Percentiles rank a stretch among this genome's conserved stretches.
Conservation (phyloP, 257 asterid genomes). For the Echium plantagineum region DNA sequence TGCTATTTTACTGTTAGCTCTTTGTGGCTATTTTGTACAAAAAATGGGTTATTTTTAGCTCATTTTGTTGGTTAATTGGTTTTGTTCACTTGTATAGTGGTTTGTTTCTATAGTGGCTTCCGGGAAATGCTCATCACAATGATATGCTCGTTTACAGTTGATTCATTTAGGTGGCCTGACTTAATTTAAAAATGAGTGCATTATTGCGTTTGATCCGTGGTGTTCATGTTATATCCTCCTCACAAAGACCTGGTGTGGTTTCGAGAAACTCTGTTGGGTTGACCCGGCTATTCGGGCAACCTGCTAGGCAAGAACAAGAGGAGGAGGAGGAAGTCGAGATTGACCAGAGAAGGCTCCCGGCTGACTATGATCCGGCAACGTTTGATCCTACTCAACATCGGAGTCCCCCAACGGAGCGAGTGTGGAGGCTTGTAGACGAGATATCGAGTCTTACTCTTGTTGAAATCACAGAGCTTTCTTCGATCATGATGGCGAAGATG, state of each 20-base stretch:
- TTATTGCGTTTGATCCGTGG: constrained; percentile 37
- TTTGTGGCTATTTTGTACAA: too few species aligned
- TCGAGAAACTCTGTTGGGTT: constrained; percentile 22
- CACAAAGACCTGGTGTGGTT: constrained; percentile 16
- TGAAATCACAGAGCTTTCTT: constrained; percentile 47
- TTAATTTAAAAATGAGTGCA: constrained; percentile 37
- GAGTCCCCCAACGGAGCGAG: constrained; percentile 67
- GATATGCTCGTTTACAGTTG: too few species aligned
- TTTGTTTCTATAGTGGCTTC: too few species aligned
- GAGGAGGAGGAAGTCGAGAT: constrained; percentile 60
- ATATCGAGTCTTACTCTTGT: constrained; percentile 55
- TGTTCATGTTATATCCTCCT: constrained; percentile 27
- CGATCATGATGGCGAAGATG: constrained; percentile 34
- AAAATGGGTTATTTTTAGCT: too few species aligned
- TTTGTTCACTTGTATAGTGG: too few species aligned
- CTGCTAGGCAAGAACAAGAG: constrained; percentile 42
- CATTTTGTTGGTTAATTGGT: too few species aligned
- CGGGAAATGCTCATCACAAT: too few species aligned
- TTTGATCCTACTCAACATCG: constrained; percentile 81
- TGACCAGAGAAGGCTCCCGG: constrained; percentile 74
- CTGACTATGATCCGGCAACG: constrained; percentile 67
- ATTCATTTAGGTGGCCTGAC: too few species aligned
- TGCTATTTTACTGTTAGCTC: too few species aligned
- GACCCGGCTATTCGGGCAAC: constrained; percentile 38
- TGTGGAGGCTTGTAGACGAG: constrained; percentile 80